These are phyloP conservation scores for Cladosporium velox DNA, from an alignment of 2,329 filamentous ascomycete species.

Conservation along the genomic window DNA sequence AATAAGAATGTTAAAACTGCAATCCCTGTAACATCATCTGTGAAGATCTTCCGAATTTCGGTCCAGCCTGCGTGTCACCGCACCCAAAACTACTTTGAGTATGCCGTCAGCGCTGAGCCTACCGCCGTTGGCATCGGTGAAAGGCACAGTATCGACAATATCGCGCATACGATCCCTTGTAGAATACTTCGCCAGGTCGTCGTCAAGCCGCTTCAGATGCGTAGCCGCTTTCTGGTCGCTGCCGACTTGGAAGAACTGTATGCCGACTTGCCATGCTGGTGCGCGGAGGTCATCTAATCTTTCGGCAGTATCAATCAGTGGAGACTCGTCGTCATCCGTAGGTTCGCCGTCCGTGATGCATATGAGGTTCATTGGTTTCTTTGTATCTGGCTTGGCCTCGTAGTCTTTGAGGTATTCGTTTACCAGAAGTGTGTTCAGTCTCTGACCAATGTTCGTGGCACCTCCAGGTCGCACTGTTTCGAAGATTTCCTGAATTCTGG, in stretches of 20 bases:
- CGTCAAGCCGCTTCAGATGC: slow-evolving; percentile 73
- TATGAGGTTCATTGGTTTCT: slow-evolving; percentile 87
- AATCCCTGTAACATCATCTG: neutral
- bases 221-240: slow-evolving; percentile 64
- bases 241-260: slow-evolving; percentile 97
- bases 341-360: slow-evolving; percentile 88
- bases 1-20: too few relatives aligned
- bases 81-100: slow-evolving; percentile 79
- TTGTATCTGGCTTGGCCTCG: slow-evolving; percentile 47
- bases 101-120: slow-evolving; percentile 68
- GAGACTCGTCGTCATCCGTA: slow-evolving; percentile 73
- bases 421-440: slow-evolving; percentile 69
- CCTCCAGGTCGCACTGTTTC: slow-evolving; percentile 62
- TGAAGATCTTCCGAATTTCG: slow-evolving; percentile 39
- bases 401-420: slow-evolving; percentile 67
- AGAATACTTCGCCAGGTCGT: slow-evolving; percentile 61
- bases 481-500: slow-evolving; percentile 70
- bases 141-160: slow-evolving; percentile 90
- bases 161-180: slow-evolving; percentile 66
- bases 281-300: slow-evolving; percentile 71
- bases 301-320: slow-evolving; percentile 67
- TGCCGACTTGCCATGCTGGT: slow-evolving; percentile 77
- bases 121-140: slow-evolving; percentile 56
- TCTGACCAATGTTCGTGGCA: slow-evolving; percentile 72
- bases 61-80: slow-evolving; percentile 69